Conservation (phyloP, 2,329 filamentous ascomycete genomes). For the Cadophora malorum region DNA sequence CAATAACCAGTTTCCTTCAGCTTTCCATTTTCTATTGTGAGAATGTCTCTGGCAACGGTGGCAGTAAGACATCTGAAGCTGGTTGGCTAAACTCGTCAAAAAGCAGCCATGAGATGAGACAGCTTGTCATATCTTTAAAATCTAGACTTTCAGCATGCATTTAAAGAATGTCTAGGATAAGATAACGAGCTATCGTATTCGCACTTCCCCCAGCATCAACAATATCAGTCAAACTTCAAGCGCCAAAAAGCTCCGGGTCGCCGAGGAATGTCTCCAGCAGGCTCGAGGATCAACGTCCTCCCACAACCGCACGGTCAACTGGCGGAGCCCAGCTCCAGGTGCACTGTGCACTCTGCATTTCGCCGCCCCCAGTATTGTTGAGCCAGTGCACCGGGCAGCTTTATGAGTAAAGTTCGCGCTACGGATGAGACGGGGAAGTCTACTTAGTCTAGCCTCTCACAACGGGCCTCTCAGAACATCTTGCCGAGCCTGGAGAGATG, state of each 20-base stretch:
- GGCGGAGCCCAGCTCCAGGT: slow-evolving; percentile 1
- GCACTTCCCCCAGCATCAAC: background rate
- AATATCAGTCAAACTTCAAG: background rate
- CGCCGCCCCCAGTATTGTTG: background rate
- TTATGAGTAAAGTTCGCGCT: background rate
- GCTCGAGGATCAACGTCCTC: background rate
- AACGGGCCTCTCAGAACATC: background rate
- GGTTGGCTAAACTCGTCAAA: background rate
- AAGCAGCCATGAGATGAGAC: background rate
- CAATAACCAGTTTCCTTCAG: background rate
- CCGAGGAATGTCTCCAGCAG: background rate
- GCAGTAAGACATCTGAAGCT: background rate
- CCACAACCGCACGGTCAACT: background rate
- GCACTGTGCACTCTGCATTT: slow-evolving; percentile 2
- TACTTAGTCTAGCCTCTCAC: background rate
- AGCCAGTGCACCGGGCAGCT: slow-evolving; percentile 5
- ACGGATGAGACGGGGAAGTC: background rate
- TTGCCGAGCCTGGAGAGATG: background rate
- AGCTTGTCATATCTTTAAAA: background rate
- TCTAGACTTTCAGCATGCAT: background rate
- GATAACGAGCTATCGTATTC: background rate
- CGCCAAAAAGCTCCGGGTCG: background rate
- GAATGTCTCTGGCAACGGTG: background rate
- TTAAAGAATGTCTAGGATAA: background rate
- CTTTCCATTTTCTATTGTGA: background rate